Percentiles rank a stretch among this genome's conserved stretches.
Conservation (phyloP, 768 basidiomycete species). For the Pisolithus sp. region DNA sequence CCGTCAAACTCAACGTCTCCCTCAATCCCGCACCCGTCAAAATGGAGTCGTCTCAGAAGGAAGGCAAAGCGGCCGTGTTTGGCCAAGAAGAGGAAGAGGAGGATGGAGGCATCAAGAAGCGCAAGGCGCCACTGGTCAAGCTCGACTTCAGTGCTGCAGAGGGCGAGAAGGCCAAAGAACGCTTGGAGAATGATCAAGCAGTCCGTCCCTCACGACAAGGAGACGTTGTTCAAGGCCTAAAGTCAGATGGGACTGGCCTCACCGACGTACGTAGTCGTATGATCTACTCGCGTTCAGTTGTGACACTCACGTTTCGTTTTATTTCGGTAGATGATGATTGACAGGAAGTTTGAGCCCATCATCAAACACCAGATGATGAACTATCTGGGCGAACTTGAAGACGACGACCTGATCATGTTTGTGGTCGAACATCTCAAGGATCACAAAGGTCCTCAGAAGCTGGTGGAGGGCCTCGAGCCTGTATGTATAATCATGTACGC, state of each 20-base stretch:
- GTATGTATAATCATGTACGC: constrained; percentile 43
- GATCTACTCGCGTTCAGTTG: not conserved
- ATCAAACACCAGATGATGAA: constrained; percentile 78
- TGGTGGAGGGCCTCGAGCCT: constrained; percentile 86
- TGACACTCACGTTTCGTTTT: constrained; percentile 9
- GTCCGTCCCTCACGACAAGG: constrained; percentile 72
- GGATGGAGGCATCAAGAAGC: constrained; percentile 67
- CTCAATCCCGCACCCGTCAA: constrained; percentile 44
- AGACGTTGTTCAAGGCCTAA: constrained; percentile 75
- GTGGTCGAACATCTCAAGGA: constrained; percentile 90
- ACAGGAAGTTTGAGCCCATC: constrained; percentile 80
- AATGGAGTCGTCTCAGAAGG: constrained; percentile 38
- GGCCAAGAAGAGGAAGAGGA: constrained; percentile 86
- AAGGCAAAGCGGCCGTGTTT: constrained; percentile 60
- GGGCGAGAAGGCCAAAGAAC: constrained; percentile 72
- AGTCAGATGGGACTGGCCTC: constrained; percentile 88
- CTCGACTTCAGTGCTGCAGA: constrained; percentile 86
- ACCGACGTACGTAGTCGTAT: constrained; percentile 57
- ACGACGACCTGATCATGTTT: constrained; percentile 92
- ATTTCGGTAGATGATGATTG: constrained; percentile 62
- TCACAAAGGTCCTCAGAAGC: constrained; percentile 75
- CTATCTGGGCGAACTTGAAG: constrained; percentile 87
- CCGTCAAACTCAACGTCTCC: constrained; percentile 80
- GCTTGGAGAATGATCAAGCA: constrained; percentile 71
- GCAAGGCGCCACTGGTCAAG: constrained; percentile 82